Base-by-base conservation (phyloP, 495 filamentous ascomycete genomes). In the Xylaria bambusicola region DNA sequence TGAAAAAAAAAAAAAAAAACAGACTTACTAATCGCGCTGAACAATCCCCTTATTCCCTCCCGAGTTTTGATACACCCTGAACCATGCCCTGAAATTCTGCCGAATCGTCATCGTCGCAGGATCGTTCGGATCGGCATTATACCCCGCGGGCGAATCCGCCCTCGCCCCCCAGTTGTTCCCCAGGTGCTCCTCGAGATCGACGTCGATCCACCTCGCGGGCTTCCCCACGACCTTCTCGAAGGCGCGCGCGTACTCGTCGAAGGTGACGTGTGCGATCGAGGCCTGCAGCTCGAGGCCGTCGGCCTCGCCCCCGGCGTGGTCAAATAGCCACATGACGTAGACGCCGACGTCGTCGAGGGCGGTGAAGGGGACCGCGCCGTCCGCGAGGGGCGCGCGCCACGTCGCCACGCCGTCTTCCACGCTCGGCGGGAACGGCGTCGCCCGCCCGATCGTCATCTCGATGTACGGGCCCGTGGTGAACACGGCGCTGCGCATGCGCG, bases 271-370 rank as follows among this genome's bases (percentile, higher is more conserved):
- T 12, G 71, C 81, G 38, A 80, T 79, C 1, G 78, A 76, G 13
- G 82, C 77, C 29, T 75, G 68, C 8, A 86, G 75, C 49, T 85
- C 70, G 62, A 85, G 61, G 0, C 83, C 83, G 49, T 75, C 75
- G 2, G 80, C 73, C 56, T 58, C 45, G 9, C 68, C 62, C 9
- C 77, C 67, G 0, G 71, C 72, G 66, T 84, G 63, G 62, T 85
- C 82, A 55, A 85, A 84, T 5, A 84, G 71, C 82, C 82, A 86
- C 17, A 75, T 71, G 3, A 79, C 77, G 64, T 85, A 86, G 40
- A 67, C 38, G 1, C 73, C 83, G 64, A 74, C 76, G 65, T 86
- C 84, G 21, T 82, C 78, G 1, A 85, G 76, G 2, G 75, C 57
- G 1, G 83, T 73, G 49, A 77, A 75, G 27, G 75, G 64, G 0